phyloP scores from a whole-genome alignment of 1,284 basidiomycete species.

The Thelephora terrestris region DNA sequence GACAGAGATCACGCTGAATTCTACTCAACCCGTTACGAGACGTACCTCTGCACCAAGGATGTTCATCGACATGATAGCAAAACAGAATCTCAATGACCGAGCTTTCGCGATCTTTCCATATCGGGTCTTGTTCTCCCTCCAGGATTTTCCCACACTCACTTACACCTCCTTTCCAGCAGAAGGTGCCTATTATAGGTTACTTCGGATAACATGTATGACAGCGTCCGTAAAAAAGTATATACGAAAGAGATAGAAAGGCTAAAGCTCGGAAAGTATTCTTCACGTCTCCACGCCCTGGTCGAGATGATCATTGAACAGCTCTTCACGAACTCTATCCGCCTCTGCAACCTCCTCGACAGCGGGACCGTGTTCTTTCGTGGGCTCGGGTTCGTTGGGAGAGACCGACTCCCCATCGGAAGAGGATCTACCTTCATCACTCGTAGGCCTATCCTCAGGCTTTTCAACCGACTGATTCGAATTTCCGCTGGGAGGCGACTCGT shows the following conservation, averaged over 20 bases:
- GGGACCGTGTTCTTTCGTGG: constrained; percentile 6
- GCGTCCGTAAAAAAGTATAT: too few relatives aligned
- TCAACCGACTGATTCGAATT: not conserved
- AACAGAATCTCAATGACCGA: constrained; percentile 1
- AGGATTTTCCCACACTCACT: not conserved
- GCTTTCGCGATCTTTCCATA: not conserved
- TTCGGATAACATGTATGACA: too few relatives aligned
- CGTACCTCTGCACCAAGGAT: constrained; percentile 37
- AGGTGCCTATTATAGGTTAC: too few relatives aligned
- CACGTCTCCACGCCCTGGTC: constrained; percentile 7
- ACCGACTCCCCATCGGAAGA: constrained; percentile 2
- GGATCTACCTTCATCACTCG: not conserved
- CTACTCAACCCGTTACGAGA: not conserved
- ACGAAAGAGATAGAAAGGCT: too few relatives aligned
- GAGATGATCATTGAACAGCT: constrained; percentile 18
- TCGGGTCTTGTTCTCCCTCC: not conserved
- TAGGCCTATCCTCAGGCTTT: constrained; percentile 5
- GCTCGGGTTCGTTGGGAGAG: not conserved
- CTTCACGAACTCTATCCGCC: constrained; percentile 23
- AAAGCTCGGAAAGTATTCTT: too few relatives aligned
- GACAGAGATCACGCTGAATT: not conserved
- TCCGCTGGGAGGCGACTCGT: too few relatives aligned
- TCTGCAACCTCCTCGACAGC: constrained; percentile 21
- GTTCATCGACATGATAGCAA: constrained; percentile 30
- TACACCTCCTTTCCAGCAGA: not conserved